Evolutionary conservation across 2,329 filamentous ascomycete species (phyloP).

Genomic region (Xylariaceae sp.): DNA sequence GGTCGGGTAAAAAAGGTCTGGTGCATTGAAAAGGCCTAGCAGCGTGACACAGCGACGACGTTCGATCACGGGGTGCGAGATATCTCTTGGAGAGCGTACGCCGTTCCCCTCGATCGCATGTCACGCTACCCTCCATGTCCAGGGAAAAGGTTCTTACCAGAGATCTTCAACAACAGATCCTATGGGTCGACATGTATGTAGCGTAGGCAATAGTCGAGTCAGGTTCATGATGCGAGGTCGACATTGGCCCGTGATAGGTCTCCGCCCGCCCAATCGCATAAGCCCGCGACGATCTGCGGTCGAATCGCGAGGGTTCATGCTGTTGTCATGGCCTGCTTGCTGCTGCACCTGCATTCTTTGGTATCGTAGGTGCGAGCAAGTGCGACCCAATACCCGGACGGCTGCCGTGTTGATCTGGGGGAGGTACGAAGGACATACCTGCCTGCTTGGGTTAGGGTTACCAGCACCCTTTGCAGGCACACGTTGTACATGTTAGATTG

Average conservation of each 20-base stretch:
- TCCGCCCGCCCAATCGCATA: too few species aligned
- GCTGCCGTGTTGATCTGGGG: background rate
- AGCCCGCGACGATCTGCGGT: too few species aligned
- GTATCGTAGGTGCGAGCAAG: background rate
- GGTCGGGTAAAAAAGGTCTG: background rate
- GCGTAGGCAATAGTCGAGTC: too few species aligned
- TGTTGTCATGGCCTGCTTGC: too few species aligned
- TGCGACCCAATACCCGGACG: background rate
- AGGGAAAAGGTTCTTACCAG: background rate
- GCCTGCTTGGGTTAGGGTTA: background rate
- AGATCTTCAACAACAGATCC: background rate
- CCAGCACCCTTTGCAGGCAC: background rate
- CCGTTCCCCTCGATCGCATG: background rate
- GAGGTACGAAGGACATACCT: background rate
- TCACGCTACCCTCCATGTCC: background rate
- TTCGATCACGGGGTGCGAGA: background rate
- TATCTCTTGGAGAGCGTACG: background rate
- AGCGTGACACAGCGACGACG: slow-evolving; percentile 4
- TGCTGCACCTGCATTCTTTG: background rate
- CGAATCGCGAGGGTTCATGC: too few species aligned
- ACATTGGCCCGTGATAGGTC: too few species aligned
- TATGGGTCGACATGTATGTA: too few species aligned
- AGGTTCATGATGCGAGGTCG: too few species aligned
- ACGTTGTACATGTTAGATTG: background rate
- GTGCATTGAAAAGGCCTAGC: slow-evolving; percentile 6